Evolutionary conservation across 352 stramenopile genomes (phyloP).

Genomic region (Globisporangium alternatum): DNA sequence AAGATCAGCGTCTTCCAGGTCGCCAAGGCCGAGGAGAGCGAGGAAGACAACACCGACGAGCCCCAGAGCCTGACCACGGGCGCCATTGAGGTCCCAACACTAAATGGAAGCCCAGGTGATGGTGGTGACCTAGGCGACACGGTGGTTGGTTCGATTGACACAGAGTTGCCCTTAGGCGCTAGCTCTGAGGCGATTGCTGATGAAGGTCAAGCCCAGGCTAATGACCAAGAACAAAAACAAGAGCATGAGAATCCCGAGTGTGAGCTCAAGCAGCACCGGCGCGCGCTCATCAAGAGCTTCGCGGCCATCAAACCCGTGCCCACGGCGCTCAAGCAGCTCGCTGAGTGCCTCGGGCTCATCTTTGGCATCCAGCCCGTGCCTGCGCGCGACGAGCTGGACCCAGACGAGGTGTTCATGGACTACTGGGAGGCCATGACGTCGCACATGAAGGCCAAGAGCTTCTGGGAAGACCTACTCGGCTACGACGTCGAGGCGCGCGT

Average conservation of each 20-base stretch:
- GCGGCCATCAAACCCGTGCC: slow-evolving; percentile 32
- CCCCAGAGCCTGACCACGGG: background rate
- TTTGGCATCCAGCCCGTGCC: slow-evolving; percentile 60
- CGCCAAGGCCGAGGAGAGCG: slow-evolving; percentile 23
- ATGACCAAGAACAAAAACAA: background rate
- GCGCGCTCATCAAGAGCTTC: slow-evolving; percentile 39
- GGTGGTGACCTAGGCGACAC: background rate
- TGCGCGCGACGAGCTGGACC: slow-evolving; percentile 58
- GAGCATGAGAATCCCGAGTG: background rate
- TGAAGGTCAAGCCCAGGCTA: background rate
- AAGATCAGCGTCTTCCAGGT: slow-evolving; percentile 29
- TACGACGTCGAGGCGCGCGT: slow-evolving; percentile 44
- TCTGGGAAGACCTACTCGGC: slow-evolving; percentile 42
- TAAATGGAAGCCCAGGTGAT: background rate
- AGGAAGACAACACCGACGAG: background rate
- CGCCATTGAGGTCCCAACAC: background rate
- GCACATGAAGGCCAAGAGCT: slow-evolving; percentile 30
- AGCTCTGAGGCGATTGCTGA: background rate
- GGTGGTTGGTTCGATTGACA: background rate
- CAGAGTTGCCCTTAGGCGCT: background rate
- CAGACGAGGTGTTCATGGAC: slow-evolving; percentile 71
- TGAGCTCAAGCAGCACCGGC: slow-evolving; percentile 13
- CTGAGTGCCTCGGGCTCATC: slow-evolving; percentile 66
- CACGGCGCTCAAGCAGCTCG: slow-evolving; percentile 55
- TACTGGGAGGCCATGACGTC: slow-evolving; percentile 54